These are phyloP conservation scores for Aureococcus anophagefferens DNA, from an alignment of 108 stramenopile species.

Conservation along the genomic window DNA sequence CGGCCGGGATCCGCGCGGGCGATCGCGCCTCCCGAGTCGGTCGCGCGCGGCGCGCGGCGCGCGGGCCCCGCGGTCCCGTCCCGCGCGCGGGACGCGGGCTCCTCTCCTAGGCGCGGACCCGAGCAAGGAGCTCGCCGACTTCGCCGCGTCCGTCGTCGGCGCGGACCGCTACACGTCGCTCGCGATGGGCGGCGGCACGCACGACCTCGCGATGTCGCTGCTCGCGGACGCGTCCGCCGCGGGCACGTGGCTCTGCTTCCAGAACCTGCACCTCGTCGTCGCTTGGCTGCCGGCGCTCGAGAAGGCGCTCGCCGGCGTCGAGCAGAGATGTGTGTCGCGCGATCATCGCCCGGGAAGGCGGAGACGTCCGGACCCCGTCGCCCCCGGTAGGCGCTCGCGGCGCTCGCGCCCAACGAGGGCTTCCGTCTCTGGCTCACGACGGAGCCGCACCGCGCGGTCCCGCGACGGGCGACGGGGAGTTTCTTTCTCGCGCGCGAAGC, in stretches of 20 bases:
- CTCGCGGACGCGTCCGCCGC: conserved; percentile 22
- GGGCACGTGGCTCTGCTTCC: conserved; percentile 52
- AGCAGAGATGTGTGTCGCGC: too few species aligned
- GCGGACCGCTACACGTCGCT: conserved; percentile 31
- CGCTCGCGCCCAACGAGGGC: conserved; percentile 21
- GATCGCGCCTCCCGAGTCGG: too few species aligned
- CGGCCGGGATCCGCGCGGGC: too few species aligned
- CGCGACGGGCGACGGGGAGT: too few species aligned
- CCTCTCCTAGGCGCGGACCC: too few species aligned
- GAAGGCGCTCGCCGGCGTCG: conserved; percentile 20
- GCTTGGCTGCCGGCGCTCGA: conserved; percentile 44
- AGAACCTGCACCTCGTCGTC: conserved; percentile 53
- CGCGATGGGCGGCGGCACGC: conserved; percentile 56
- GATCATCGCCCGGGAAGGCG: not conserved
- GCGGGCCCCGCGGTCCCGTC: too few species aligned
- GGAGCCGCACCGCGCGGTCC: conserved; percentile 37
- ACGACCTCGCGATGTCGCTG: conserved; percentile 35
- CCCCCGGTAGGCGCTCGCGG: too few species aligned
- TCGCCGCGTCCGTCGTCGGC: conserved; percentile 21
- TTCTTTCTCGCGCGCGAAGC: too few species aligned
- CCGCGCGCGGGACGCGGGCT: too few species aligned
- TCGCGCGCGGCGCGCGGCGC: too few species aligned
- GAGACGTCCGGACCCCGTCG: conserved; percentile 2
- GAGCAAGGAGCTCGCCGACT: conserved; percentile 41
- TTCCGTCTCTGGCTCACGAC: conserved; percentile 57